These are phyloP conservation scores for Podila horticola DNA, from an alignment of 192 early-diverging fungal species.

Conservation along the genomic window DNA sequence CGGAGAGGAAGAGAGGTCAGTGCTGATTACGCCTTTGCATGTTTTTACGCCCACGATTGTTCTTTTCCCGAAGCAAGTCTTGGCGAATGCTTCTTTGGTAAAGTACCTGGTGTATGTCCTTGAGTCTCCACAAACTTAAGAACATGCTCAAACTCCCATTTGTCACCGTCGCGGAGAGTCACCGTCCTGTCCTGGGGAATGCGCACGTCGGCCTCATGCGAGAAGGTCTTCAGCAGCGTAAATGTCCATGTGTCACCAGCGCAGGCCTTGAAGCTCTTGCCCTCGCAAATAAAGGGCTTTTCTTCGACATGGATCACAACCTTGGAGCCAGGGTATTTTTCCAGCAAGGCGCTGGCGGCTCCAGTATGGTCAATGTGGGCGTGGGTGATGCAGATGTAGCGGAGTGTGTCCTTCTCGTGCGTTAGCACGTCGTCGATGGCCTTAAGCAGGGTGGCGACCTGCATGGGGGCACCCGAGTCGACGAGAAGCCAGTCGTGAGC, in stretches of 20 bases:
- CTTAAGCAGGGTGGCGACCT: conserved; percentile 26
- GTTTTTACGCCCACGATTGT: too few relatives aligned
- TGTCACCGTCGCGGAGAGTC: conserved; percentile 32
- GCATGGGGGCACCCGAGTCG: conserved; percentile 37
- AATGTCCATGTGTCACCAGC: conserved; percentile 39
- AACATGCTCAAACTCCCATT: conserved; percentile 51
- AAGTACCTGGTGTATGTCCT: conserved; percentile 47
- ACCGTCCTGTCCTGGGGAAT: conserved; percentile 27
- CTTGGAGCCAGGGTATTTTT: conserved; percentile 44
- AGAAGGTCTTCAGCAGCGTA: conserved; percentile 31
- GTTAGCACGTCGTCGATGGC: conserved; percentile 37
- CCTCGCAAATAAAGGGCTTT: conserved; percentile 40
- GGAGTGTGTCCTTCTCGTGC: conserved; percentile 37
- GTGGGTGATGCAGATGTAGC: conserved; percentile 51
- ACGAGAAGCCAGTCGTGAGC: conserved; percentile 42
- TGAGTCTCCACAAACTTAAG: conserved; percentile 42
- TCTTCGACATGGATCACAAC: conserved; percentile 43
- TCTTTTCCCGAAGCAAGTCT: too few relatives aligned
- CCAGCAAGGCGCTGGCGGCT: conserved; percentile 26
- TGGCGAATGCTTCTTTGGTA: too few relatives aligned
- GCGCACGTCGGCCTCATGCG: conserved; percentile 41
- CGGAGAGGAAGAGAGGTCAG: too few relatives aligned
- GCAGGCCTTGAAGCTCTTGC: conserved; percentile 19
- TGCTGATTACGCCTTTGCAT: too few relatives aligned
- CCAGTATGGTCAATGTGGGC: conserved; percentile 53